These are phyloP conservation scores for Diaporthe sp. DNA, from an alignment of 2,329 filamentous ascomycete genomes.

Conservation along the genomic window DNA sequence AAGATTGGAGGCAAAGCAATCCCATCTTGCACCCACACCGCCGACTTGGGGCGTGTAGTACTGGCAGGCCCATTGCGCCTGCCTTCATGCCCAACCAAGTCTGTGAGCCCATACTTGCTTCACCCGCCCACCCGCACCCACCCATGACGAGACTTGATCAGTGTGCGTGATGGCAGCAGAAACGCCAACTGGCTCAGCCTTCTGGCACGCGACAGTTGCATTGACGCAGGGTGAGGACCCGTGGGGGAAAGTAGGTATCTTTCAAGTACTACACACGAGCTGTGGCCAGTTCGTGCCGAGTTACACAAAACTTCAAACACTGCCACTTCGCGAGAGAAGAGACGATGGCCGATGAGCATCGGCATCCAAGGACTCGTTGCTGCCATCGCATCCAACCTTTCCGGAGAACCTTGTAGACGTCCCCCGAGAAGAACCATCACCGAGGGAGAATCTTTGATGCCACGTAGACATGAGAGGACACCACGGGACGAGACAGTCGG, in stretches of 20 bases:
- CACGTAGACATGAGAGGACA: constrained; percentile 24
- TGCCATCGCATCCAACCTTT: background rate
- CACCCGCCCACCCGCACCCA: background rate
- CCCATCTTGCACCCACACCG: constrained; percentile 8
- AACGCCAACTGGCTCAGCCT: constrained; percentile 26
- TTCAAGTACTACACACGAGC: background rate
- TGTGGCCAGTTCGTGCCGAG: background rate
- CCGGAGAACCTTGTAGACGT: background rate
- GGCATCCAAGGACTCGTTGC: background rate
- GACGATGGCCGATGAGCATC: background rate
- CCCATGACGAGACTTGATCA: background rate
- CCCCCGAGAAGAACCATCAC: background rate
- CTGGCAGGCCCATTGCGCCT: background rate
- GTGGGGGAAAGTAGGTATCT: background rate
- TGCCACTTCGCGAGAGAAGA: background rate
- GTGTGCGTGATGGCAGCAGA: constrained; percentile 8
- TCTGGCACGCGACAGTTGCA: constrained; percentile 7
- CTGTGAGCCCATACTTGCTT: constrained; percentile 4
- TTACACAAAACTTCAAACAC: background rate
- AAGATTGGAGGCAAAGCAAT: background rate
- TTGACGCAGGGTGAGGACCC: constrained; percentile 19
- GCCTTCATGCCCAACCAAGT: constrained; percentile 18
- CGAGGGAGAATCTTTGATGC: constrained; percentile 7
- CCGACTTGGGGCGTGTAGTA: constrained; percentile 4
- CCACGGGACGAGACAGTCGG: constrained; percentile 6